Evolutionary conservation across 1,139 yeast genomes (phyloP), one percentile per base, ranked within the genome.

Genomic region (Candida frijolesensis): DNA sequence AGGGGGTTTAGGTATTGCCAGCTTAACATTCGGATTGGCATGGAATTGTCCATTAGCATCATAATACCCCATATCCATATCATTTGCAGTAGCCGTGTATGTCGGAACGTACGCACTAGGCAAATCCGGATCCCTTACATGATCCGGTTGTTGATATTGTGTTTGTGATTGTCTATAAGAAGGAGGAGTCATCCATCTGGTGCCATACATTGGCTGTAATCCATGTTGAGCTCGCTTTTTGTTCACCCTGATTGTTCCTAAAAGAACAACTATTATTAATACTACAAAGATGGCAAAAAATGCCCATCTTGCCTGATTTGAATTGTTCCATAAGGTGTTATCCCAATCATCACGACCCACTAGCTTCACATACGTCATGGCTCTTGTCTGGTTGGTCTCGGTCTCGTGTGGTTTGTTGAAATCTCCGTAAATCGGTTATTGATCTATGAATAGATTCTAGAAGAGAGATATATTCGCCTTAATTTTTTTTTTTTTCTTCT

Each of bases 101-200:
- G 85, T 76, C 0, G 95, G 95, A 0, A 86, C 89, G 54, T 75
- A 74, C 8, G 74, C 68, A 41, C 66, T 61, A 1, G 72, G 73
- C 51, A 66, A 61, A 19, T 67, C 78, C 0, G 69, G 70, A 44
- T 76, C 72, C 37, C 74, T 60, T 11, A 57, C 45, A 37, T 60
- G 57, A 29, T 65, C 63, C 0, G 78, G 76, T 50, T 72, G 78
- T 46, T 76, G 75, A 58, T 85, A 82, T 51, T 83, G 85, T 50
- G 74, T 75, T 60, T 88, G 90, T 3, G 94, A 81, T 60, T 87
- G 94, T 53, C 78, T 68, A 64, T 91, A 90, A n/a, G 87, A 77
- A 0, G 97, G 96, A 3, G 97, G 97, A 0, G 96, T 86, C 78
- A 91, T 80, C 95, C 97, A 91, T 9, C 89, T 82, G 0, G 97